Conservation (phyloP, 2,329 filamentous ascomycete species). For the Aspergillus tanneri region DNA sequence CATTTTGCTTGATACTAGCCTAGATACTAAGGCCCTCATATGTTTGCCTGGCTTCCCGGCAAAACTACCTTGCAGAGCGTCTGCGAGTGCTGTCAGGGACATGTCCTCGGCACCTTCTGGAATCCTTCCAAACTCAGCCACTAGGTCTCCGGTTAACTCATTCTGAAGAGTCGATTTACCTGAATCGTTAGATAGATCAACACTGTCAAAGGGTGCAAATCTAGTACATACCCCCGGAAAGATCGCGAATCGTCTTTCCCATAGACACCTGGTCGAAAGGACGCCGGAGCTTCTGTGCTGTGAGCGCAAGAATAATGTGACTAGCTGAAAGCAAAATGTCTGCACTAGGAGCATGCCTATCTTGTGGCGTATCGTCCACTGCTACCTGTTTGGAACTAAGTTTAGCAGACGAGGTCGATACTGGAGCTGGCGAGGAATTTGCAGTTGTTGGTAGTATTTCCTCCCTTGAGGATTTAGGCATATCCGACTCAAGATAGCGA, state of each 20-base stretch:
- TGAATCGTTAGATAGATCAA: slow-evolving; percentile 17
- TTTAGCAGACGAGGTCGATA: slow-evolving; percentile 5
- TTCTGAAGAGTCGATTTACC: slow-evolving; percentile 48
- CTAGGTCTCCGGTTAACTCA: slow-evolving; percentile 46
- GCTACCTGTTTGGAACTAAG: not conserved
- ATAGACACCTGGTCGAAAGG: slow-evolving; percentile 18
- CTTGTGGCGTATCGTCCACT: no score
- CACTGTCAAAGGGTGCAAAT: not conserved
- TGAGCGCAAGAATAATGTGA: slow-evolving; percentile 17
- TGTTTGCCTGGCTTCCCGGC: slow-evolving; percentile 34
- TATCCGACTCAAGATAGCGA: not conserved
- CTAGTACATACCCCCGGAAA: slow-evolving; percentile 22
- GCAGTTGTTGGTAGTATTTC: not conserved
- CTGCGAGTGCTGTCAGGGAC: slow-evolving; percentile 33
- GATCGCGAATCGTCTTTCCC: slow-evolving; percentile 34
- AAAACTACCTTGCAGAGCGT: slow-evolving; percentile 30
- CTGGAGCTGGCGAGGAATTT: not conserved
- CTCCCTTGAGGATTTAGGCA: no score
- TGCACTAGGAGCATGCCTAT: not conserved
- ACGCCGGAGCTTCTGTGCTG: slow-evolving; percentile 19
- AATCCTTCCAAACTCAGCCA: slow-evolving; percentile 41
- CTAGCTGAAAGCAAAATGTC: slow-evolving; percentile 11
- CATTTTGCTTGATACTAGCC: slow-evolving; percentile 31
- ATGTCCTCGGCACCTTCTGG: slow-evolving; percentile 45
- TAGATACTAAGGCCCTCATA: slow-evolving; percentile 30